phyloP scores from a whole-genome alignment of 768 basidiomycete species.

The Dictyophora rubrovolvata region DNA sequence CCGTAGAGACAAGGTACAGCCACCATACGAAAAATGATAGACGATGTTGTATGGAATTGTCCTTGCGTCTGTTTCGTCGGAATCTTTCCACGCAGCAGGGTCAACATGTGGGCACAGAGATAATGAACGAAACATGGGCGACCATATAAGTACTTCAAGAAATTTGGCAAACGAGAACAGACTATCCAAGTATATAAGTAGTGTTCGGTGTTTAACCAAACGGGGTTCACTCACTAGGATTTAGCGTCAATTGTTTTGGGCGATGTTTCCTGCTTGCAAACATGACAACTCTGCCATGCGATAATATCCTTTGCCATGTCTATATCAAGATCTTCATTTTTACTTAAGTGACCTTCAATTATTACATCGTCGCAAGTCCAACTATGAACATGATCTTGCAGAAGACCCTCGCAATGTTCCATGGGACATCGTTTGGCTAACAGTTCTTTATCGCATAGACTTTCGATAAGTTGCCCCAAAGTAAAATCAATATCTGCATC shows the following conservation, averaged over 20 bases:
- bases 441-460: slow-evolving; percentile 1
- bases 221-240: slow-evolving; percentile 34
- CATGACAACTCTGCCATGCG: slow-evolving; percentile 41
- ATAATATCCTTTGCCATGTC: slow-evolving; percentile 20
- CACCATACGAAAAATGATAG: slow-evolving; percentile 31
- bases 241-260: slow-evolving; percentile 34
- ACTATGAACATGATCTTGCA: slow-evolving; percentile 35
- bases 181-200: slow-evolving; percentile 19
- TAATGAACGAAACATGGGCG: slow-evolving; percentile 25
- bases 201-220: neutral
- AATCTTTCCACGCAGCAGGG: slow-evolving; percentile 22
- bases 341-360: slow-evolving; percentile 17
- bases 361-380: slow-evolving; percentile 29
- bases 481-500: slow-evolving; percentile 13
- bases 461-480: slow-evolving; percentile 9
- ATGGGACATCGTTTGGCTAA: slow-evolving; percentile 14
- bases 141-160: slow-evolving; percentile 43
- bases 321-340: neutral
- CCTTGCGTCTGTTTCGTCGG: slow-evolving; percentile 16
- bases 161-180: slow-evolving; percentile 49
- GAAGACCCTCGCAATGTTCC: slow-evolving; percentile 18
- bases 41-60: slow-evolving; percentile 26
- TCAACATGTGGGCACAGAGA: slow-evolving; percentile 37
- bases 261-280: slow-evolving; percentile 32
- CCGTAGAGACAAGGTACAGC: slow-evolving; percentile 30